A percentile compares a stretch with the other conserved stretches of the same genome.
Evolutionary conservation across 352 stramenopile genomes (phyloP).

Genomic region (Pythium vanterpoolii): DNA sequence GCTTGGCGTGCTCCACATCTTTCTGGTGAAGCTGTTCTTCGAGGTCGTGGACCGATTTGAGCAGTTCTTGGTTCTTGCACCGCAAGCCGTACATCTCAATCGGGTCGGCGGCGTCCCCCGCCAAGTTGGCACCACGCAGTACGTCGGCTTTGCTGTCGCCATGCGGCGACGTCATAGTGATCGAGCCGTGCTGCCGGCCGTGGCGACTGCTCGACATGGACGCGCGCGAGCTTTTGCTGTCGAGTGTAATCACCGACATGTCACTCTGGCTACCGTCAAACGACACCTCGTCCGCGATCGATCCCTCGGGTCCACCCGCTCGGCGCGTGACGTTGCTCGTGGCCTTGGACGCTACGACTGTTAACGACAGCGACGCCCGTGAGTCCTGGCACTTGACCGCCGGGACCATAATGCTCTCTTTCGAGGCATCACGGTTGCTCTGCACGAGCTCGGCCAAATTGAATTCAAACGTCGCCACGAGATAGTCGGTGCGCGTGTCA

Average conservation of each 20-base stretch:
- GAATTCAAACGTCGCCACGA: conserved; percentile 65
- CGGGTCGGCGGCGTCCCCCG: conserved; percentile 14
- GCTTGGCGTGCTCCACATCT: conserved; percentile 50
- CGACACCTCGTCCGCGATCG: conserved; percentile 39
- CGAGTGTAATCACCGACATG: conserved; percentile 55
- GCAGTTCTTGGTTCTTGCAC: conserved; percentile 33
- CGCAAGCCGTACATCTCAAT: conserved; percentile 27
- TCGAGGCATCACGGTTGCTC: conserved; percentile 53
- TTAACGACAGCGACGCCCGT: conserved; percentile 60
- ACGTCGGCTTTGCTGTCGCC: conserved; percentile 23
- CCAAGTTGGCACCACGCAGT: conserved; percentile 13
- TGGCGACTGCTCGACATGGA: conserved; percentile 30
- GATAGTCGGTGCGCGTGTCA: conserved; percentile 45
- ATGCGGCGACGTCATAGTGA: conserved; percentile 12
- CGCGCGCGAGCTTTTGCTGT: conserved; percentile 48
- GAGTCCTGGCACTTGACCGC: conserved; percentile 59
- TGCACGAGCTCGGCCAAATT: conserved; percentile 63
- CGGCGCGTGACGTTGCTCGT: conserved; percentile 11
- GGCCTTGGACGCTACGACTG: conserved; percentile 52
- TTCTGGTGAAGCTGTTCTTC: conserved; percentile 52
- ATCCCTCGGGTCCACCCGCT: conserved; percentile 17
- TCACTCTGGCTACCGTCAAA: conserved; percentile 57
- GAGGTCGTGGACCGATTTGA: conserved; percentile 44
- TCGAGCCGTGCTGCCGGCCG: not conserved
- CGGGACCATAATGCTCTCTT: conserved; percentile 59